Percentiles rank a stretch among this genome's conserved stretches.
Conservation (phyloP, 1,139 yeast genomes). For the Magnusiomyces suaveolens region DNA sequence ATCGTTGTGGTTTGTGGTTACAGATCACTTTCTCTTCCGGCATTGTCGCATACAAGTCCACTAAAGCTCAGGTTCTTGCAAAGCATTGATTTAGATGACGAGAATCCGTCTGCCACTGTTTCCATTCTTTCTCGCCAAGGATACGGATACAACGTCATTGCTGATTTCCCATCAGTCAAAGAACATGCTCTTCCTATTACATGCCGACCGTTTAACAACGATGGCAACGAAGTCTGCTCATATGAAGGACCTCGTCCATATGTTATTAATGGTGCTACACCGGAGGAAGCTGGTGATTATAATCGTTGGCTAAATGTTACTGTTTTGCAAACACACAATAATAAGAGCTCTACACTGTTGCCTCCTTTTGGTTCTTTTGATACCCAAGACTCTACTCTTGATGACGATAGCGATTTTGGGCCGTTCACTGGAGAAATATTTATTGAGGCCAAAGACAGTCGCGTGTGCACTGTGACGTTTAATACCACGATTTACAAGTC, state of each 20-base stretch:
- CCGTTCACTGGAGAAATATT: conserved; percentile 55
- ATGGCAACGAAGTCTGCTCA: conserved; percentile 46
- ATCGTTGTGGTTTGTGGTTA: conserved; percentile 35
- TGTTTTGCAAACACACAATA: conserved; percentile 39
- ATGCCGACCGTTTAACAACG: conserved; percentile 29
- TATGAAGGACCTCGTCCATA: conserved; percentile 50
- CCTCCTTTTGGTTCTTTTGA: conserved; percentile 14
- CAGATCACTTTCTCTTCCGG: conserved; percentile 35
- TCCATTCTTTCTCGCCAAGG: conserved; percentile 47
- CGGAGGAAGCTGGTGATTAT: conserved; percentile 26
- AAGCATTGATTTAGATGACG: conserved; percentile 37
- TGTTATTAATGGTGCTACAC: conserved; percentile 36
- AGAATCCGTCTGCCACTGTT: conserved; percentile 33
- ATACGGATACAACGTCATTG: conserved; percentile 36
- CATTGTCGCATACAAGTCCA: conserved; percentile 54
- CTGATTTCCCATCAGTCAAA: conserved; percentile 58
- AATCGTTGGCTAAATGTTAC: conserved; percentile 42
- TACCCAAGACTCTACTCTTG: conserved; percentile 18
- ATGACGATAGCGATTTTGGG: conserved; percentile 36
- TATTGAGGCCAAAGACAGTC: conserved; percentile 50
- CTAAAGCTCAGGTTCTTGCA: conserved; percentile 63
- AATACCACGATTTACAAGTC: conserved; percentile 38
- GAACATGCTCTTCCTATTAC: conserved; percentile 26
- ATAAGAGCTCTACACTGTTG: conserved; percentile 26
- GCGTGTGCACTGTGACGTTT: conserved; percentile 55